Base-by-base conservation (phyloP, 1,139 yeast genomes). In the Citeromyces siamensis region DNA sequence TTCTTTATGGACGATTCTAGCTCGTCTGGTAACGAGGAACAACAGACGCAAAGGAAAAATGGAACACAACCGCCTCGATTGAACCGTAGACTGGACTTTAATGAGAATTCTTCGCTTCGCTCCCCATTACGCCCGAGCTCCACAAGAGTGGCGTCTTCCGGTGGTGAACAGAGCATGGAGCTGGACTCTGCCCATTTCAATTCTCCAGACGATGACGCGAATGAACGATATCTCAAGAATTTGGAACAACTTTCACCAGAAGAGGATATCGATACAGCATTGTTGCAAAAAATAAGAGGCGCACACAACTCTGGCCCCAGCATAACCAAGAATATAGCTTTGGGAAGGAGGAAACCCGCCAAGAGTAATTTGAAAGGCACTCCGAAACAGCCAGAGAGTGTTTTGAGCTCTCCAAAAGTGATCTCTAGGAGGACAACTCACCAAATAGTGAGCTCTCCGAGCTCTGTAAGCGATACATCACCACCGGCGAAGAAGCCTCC, bases 1-100 rank as follows among this genome's bases (percentile, higher is more conserved):
- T 85, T 80, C 58, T 84, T 83, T 46, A 66, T 67, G 31, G 76
- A 71, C 18, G 55, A 52, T 37, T 51, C 51, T 29, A 56, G 50
- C 28, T 49, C 36, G 2, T 36, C 35, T 7, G 34, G 10, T 13
- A 17, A 13, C 16, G 39, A 34, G 12, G 31, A 28, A 12, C 14
- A 37, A 9, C 22, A 17, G 27, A 23, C 13, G 35, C 29, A 17
- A 46, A 43, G 12, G 35, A 29, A 8, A 42, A 45, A 10, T 35
- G 40, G 14, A 41, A 42, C 16, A 44, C 49, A 41, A 31, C 34
- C 38, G 14, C 27, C 33, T 6, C 13, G 31, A 10, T 13, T 42
- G 9, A 36, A 33, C 23, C 36, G 28, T 12, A 20, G n/a, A 18
- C 31, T 26, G 6, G 31, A 32, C 9, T 7, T 32, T 13, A 33